A percentile compares a stretch with the other conserved stretches of the same genome.
Evolutionary conservation across 2,329 filamentous ascomycete genomes (phyloP).

Genomic region (Calonectria naviculata): DNA sequence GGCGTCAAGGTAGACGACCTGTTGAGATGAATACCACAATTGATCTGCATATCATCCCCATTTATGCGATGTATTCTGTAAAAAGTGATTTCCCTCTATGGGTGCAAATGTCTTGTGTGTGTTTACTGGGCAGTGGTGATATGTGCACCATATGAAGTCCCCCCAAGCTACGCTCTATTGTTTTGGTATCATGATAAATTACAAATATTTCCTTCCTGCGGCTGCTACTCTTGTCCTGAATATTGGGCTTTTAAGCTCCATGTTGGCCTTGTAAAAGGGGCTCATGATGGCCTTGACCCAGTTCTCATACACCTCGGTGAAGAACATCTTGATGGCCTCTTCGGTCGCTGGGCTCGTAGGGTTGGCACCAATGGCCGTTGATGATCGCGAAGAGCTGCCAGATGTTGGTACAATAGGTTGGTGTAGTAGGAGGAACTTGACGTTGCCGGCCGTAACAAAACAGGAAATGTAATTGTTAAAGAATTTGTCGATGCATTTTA

Average conservation of each 20-base stretch:
- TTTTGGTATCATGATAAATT: constrained; percentile 44
- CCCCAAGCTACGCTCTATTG: constrained; percentile 13
- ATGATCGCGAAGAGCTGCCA: constrained; percentile 62
- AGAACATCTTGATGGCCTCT: constrained; percentile 95
- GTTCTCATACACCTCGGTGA: constrained; percentile 93
- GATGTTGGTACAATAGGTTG: constrained; percentile 69
- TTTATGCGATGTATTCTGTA: not conserved
- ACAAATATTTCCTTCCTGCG: constrained; percentile 93
- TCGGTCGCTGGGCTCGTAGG: constrained; percentile 91
- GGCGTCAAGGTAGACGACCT: constrained; percentile 50
- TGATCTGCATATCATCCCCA: constrained; percentile 32
- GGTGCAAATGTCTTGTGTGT: no score
- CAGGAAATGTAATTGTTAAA: constrained; percentile 95
- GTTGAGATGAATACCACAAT: constrained; percentile 43
- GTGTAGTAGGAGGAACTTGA: constrained; percentile 94
- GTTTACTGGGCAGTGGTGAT: no score
- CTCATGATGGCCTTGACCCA: constrained; percentile 99
- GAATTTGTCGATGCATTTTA: constrained; percentile 97
- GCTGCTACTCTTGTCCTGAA: constrained; percentile 86
- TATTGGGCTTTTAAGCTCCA: constrained; percentile 86
- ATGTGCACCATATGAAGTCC: not conserved
- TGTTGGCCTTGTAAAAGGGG: constrained; percentile 90
- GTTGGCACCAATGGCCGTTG: constrained; percentile 82
- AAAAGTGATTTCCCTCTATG: no score
- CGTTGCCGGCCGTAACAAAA: constrained; percentile 92